Evolutionary conservation across 73 alveolate species (phyloP).

Genomic region (Paramecium caudatum): DNA sequence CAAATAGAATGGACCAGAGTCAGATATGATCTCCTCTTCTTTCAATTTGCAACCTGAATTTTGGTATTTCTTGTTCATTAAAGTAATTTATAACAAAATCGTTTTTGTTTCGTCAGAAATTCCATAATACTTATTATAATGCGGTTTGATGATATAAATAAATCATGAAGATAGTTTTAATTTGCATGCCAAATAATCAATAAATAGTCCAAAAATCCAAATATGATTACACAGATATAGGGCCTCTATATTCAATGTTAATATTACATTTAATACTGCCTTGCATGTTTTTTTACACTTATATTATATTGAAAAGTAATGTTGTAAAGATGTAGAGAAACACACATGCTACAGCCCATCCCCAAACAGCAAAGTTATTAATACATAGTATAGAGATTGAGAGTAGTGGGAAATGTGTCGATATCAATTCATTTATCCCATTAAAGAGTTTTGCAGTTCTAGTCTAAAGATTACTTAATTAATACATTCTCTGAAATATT

Average conservation of each 20-base stretch:
- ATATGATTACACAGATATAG: neutral
- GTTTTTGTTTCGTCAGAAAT: too few relatives aligned
- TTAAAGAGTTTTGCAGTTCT: neutral
- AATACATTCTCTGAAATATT: neutral
- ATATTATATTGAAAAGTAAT: neutral
- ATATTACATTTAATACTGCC: conserved; percentile 11
- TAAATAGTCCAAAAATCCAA: conserved; percentile 21
- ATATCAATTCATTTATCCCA: neutral
- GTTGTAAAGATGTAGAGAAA: neutral
- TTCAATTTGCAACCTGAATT: conserved; percentile 42
- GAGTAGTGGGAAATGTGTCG: conserved; percentile 5
- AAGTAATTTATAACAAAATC: too few relatives aligned
- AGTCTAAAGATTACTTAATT: neutral
- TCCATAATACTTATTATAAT: too few relatives aligned
- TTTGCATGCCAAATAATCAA: conserved; percentile 30
- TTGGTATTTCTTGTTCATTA: conserved; percentile 19
- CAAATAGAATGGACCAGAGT: neutral
- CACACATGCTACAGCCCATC: conserved; percentile 19
- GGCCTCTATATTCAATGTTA: neutral
- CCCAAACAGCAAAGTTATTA: conserved; percentile 20
- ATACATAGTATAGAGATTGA: conserved; percentile 31
- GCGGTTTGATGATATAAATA: neutral
- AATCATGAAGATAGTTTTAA: neutral
- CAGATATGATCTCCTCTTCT: neutral
- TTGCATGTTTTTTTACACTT: neutral